Base-by-base conservation (phyloP, 257 asterid species). In the Paraleonurus japonicus region DNA sequence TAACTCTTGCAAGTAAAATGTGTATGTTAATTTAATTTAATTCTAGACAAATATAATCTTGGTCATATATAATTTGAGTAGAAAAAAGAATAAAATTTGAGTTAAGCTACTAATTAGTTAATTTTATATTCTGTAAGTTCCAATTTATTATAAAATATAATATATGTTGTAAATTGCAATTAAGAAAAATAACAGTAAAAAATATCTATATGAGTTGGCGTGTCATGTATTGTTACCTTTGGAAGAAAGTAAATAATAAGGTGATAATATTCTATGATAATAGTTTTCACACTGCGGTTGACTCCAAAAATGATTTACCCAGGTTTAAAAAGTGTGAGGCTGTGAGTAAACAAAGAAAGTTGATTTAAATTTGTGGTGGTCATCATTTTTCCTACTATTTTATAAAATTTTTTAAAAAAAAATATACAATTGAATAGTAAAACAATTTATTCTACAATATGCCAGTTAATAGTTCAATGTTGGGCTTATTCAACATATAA, bases 251-350 rank as follows among this genome's bases (percentile, higher is more conserved):
- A 45, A 13, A 23, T 13, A 17, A 20, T 17, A 9, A 51, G 24
- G 27, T 12, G n/a, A 45, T 50, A 50, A 13, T 26, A 45, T 30
- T 16, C 4, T 50, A 17, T 22, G 51, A 11, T 39, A 4, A 65
- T 27, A 27, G 28, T 60, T 59, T 37, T 54, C 33, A 35, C 15
- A n/a, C 35, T 28, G 20, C 11, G 26, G 54, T 76, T 64, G 76
- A 70, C 73, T 55, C 55, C 12, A 20, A 65, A 43, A 4, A 9
- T 11, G 60, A 12, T 45, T 69, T 48, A 3, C 11, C 41, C 63
- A 66, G 53, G 61, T 24, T 60, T 50, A 23, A 37, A 16, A 60
- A 48, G 50, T 67, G 65, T 24, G 53, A n/a, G 27, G 59, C 27
- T 51, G 26, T 48, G 39, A 19, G 24, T 41, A 60, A 26, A 19